Evolutionary conservation across 129 eudicot species (phyloP), one percentile per base, ranked within the genome.

Genomic region (Chrysanthemum lavandulifolium): DNA sequence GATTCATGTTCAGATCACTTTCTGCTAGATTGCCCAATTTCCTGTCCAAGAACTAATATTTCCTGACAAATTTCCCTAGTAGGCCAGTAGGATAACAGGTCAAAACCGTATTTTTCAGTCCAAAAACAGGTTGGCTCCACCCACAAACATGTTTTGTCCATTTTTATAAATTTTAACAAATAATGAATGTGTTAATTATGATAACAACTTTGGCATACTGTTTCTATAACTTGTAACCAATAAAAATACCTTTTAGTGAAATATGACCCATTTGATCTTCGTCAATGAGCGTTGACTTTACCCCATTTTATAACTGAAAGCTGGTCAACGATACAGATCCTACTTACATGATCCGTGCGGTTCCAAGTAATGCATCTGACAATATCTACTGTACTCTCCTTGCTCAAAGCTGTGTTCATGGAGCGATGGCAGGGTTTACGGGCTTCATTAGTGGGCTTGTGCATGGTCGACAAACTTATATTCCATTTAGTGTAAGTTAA

Each of bases 371-470:
- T 74, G 95, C 97, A 71, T 78, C 97, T 64, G 97, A 91, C 82
- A 91, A 91, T 71, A 92, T 91, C 62, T 91, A 91, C 61, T 91
- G 97, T 83, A 91, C 97, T 36, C 95, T 91, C 64, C 97, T 91
- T 80, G 97, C 97, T 80, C 97, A 91, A 86, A 88, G 95, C 78
- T 86, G 92, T 68, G 97, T 91, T 57, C 97, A 91, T 82, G 97
- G 97, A 86, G 97, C 89, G 27, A 91, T 91, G 97, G 89, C 97
- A 2, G 97, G 97, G 10, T 91, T 65, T 74, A 88, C 97, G 2
- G 97, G 97, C 68, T 88, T 81, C 82, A 86, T 88, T 50, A 74
- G 78, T 67, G 97, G 97, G 50, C 89, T 88, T 54, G 97, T 91
- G 59, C 88, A 91, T 80, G 95, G 95, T 53, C 84, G 97, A 10